Evolutionary conservation across 2,329 filamentous ascomycete genomes (phyloP).

Genomic region (Paraphaeosphaeria sporulosa): DNA sequence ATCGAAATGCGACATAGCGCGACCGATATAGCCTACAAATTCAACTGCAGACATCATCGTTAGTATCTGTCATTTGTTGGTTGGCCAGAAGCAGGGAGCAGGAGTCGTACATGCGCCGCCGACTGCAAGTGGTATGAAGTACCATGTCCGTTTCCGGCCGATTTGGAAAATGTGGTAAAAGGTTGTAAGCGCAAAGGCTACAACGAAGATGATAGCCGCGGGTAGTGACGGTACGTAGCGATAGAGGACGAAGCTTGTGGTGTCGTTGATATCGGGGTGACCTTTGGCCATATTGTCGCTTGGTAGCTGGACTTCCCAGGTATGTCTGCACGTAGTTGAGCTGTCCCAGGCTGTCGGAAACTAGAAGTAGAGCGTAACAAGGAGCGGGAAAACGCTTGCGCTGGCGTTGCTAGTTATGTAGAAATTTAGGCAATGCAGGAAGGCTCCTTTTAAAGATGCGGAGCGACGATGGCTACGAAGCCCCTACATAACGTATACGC

Average conservation of each 20-base stretch:
- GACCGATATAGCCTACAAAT: conserved; percentile 59
- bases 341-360: neutral
- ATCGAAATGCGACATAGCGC: conserved; percentile 50
- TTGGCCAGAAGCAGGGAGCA: neutral
- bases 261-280: conserved; percentile 11
- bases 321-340: neutral
- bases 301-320: neutral
- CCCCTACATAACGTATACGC: neutral
- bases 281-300: conserved; percentile 9
- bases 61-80: too few species aligned
- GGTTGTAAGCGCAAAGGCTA: conserved; percentile 56
- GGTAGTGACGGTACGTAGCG: conserved; percentile 54
- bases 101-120: conserved; percentile 57
- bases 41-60: conserved; percentile 51
- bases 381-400: neutral
- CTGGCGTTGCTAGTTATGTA: neutral
- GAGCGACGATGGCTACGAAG: neutral
- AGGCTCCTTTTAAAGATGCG: neutral
- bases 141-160: conserved; percentile 56
- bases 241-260: conserved; percentile 22
- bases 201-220: conserved; percentile 56
- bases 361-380: neutral
- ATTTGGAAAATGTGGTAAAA: conserved; percentile 53
- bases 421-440: neutral
- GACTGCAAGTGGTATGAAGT: conserved; percentile 60